A percentile compares a stretch with the other conserved stretches of the same genome.
phyloP scores from a whole-genome alignment of 495 filamentous ascomycete genomes.

The Penicillium paxilli region DNA sequence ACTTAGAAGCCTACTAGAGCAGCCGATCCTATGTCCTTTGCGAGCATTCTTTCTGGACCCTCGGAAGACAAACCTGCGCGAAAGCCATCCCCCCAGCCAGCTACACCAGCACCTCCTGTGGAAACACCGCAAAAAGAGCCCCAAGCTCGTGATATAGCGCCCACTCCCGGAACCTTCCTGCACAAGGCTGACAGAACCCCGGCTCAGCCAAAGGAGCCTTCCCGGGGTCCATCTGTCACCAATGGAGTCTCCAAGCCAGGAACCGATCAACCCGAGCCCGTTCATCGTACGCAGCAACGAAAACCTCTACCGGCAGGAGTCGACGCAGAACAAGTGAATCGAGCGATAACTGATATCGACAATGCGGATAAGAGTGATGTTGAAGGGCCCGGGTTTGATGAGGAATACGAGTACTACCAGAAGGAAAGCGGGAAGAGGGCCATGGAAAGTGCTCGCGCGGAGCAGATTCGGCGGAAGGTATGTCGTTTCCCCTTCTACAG shows the following conservation, averaged over 20 bases:
- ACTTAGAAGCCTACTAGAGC: conserved; percentile 64
- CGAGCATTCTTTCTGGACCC: conserved; percentile 79
- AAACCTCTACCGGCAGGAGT: conserved; percentile 27
- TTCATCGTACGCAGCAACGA: conserved; percentile 12
- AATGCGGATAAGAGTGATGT: conserved; percentile 63
- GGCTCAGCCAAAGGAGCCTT: conserved; percentile 19
- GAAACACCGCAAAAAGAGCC: conserved; percentile 13
- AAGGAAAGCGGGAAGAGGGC: conserved; percentile 60
- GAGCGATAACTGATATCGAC: conserved; percentile 66
- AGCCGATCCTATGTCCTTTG: conserved; percentile 87
- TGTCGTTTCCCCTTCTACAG: background rate
- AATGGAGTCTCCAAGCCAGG: conserved; percentile 19
- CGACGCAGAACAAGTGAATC: conserved; percentile 67
- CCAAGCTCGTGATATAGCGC: conserved; percentile 26
- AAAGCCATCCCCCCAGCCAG: conserved; percentile 35
- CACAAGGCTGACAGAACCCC: conserved; percentile 31
- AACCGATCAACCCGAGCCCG: background rate
- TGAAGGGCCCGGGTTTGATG: conserved; percentile 63
- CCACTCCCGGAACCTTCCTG: conserved; percentile 20
- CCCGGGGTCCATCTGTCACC: conserved; percentile 10
- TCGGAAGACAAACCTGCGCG: conserved; percentile 58
- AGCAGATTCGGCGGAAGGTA: conserved; percentile 60
- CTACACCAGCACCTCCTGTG: conserved; percentile 24
- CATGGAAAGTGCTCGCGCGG: conserved; percentile 55
- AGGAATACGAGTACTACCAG: conserved; percentile 53